Base-by-base conservation (phyloP, 1,139 yeast species). In the Geotrichum bryndzae region DNA sequence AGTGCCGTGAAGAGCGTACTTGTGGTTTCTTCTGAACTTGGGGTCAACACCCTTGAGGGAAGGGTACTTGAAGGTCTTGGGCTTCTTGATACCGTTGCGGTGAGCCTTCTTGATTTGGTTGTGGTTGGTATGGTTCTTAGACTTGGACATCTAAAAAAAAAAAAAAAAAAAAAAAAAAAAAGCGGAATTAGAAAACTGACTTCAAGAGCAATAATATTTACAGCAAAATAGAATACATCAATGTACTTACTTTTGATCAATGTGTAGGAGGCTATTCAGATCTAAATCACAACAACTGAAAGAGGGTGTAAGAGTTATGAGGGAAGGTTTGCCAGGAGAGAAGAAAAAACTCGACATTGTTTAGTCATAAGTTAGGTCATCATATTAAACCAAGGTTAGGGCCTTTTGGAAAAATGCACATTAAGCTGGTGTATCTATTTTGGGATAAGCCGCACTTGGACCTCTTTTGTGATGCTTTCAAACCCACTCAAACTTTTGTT, bases 71-170 rank as follows among this genome's bases (percentile, higher is more conserved):
- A 86, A 82, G 79, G 97, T 88, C 86, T 84, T 88, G 76, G 97
- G 97, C 92, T 92, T 94, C 90, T 92, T 94, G 85, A 94, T 94
- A 84, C 99, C 99, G 90, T 94, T 94, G 81, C 87, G 92, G 97
- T 94, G 99, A 78, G 98, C 98, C 96, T 94, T 94, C 81, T 83
- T 88, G 91, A 89, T 90, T 83, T 94, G 98, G 96, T 94, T 94
- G 85, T 94, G 99, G 84, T 92, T 92, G 84, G 99, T 94, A 82
- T 94, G 99, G 85, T 94, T 94, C 97, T 94, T 94, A 74, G 98
- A 63, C 63, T 63, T 63, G 53, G 65, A 60, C 64, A 63, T 62
- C 99, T 99, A 95, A 98, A 97, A 87, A 75, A 15, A 23, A 15
- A 59, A 56, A 29, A 45, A n/a, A 53, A 53, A 38, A 13, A n/a